Percentiles rank a stretch among this genome's conserved stretches.
phyloP scores from a whole-genome alignment of 306 rosid genomes.

The Sicyos edulis region DNA sequence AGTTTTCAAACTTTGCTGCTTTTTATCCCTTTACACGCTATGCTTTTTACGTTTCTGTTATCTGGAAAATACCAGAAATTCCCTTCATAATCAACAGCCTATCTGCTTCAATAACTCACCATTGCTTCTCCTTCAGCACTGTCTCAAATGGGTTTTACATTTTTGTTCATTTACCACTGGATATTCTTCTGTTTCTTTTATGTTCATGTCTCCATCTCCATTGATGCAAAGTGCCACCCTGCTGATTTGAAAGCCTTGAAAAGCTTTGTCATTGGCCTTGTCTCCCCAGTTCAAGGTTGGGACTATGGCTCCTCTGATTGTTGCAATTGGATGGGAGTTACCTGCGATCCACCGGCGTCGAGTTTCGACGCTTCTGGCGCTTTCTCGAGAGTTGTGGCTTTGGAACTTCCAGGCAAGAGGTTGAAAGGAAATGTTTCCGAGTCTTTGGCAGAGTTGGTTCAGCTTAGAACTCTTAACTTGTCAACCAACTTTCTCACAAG shows the following conservation, averaged over 20 bases:
- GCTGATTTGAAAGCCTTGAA: slow-evolving; percentile 13
- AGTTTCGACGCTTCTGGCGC: neutral
- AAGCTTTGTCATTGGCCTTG: neutral
- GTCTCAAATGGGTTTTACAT: neutral
- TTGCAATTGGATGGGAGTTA: slow-evolving; percentile 38
- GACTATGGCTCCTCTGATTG: slow-evolving; percentile 26
- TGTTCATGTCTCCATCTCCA: neutral
- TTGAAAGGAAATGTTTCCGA: slow-evolving; percentile 30
- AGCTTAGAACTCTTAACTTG: slow-evolving; percentile 37
- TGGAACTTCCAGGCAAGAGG: slow-evolving; percentile 28
- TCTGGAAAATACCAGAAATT: neutral
- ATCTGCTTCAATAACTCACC: neutral
- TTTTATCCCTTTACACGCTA: neutral
- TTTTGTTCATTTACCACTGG: neutral
- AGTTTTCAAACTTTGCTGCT: neutral
- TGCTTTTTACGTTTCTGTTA: neutral
- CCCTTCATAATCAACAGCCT: neutral
- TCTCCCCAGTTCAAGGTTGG: slow-evolving; percentile 5
- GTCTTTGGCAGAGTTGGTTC: slow-evolving; percentile 33
- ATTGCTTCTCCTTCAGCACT: neutral
- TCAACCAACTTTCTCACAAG: slow-evolving; percentile 32
- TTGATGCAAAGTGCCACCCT: slow-evolving; percentile 11
- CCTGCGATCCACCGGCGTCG: slow-evolving; percentile 18
- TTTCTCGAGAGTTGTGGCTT: slow-evolving; percentile 34
- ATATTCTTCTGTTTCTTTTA: neutral